A percentile compares a stretch with the other conserved stretches of the same genome.
phyloP scores from a whole-genome alignment of 768 basidiomycete genomes.

The Phylloporus sp. region DNA sequence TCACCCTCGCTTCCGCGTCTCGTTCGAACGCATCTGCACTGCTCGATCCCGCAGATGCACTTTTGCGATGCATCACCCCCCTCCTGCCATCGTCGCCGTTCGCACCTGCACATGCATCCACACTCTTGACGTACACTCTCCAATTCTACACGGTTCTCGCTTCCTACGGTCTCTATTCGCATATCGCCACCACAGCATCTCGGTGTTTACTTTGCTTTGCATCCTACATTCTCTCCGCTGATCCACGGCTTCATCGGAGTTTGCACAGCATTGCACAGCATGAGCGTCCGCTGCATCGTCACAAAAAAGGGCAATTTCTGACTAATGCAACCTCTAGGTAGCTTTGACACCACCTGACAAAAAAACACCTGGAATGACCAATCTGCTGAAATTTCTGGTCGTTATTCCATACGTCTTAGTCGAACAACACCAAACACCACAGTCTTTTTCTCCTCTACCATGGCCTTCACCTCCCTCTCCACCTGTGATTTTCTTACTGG shows the following conservation, averaged over 20 bases:
- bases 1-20: constrained; percentile 57
- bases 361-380: no score
- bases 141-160: constrained; percentile 62
- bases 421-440: constrained; percentile 60
- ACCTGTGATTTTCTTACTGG: constrained; percentile 75
- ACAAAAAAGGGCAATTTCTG: no score
- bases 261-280: constrained; percentile 35
- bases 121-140: constrained; percentile 57
- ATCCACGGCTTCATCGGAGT: constrained; percentile 21
- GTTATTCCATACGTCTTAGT: no score
- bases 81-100: constrained; percentile 47
- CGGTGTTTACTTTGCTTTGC: constrained; percentile 51
- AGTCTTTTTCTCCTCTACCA: constrained; percentile 56
- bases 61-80: constrained; percentile 67
- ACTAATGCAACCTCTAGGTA: no score
- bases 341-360: no score
- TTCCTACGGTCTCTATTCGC: constrained; percentile 74
- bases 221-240: constrained; percentile 41
- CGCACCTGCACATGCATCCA: constrained; percentile 32
- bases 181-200: constrained; percentile 58
- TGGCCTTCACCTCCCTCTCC: constrained; percentile 59
- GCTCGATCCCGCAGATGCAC: constrained; percentile 53
- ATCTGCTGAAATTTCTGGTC: no score
- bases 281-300: no score
- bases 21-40: constrained; percentile 62